Base-by-base conservation (phyloP, 73 alveolate genomes). In the Symbiodinium natans region DNA sequence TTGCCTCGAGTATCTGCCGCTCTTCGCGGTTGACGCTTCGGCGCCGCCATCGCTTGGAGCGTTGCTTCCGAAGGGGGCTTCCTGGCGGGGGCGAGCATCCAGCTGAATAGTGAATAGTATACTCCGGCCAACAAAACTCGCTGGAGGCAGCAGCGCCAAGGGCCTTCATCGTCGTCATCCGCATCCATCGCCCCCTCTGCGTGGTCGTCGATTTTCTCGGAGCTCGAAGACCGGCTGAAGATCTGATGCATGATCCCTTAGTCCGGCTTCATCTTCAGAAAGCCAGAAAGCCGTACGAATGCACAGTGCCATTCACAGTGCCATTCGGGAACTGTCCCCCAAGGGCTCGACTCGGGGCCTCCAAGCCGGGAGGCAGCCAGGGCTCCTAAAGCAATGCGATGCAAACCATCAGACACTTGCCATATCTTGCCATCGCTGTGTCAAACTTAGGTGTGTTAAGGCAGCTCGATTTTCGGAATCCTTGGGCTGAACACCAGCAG, bases 161-260 rank as follows among this genome's bases (percentile, higher is more conserved):
- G 43, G 84, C 84, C 75, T 25, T 54, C 95, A 39, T 89, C 95
- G 36, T 89, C 95, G 29, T 89, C 95, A 33, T 89, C 95, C 25
- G 95, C 95, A 68, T 89, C 95, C 6, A 41, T 83, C 2, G 95
- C 95, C 10, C 93, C 93, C 48, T 63, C 80, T 25, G 33, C 80
- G 36, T 63, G 80, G 1, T 63, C 77, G 31, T 63, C 77, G 10
- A 29, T 34, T 27, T 63, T 63, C 36, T 63, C 77, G 15, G 80
- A n/a, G 36, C 80, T 63, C 80, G 80, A 63, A 2, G 80, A 63
- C 38, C 80, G 80, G 80, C 80, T 63, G 80, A 63, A 63, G 80
- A 25, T 63, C 36, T n/a, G 80, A 36, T n/a, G 59, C 6, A 46
- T 46, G 59, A 9, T 46, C 6, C 59, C 59, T 46, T 46, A 9